Evolutionary conservation across 2,329 filamentous ascomycete species (phyloP).

Genomic region (Colletotrichum limetticola): DNA sequence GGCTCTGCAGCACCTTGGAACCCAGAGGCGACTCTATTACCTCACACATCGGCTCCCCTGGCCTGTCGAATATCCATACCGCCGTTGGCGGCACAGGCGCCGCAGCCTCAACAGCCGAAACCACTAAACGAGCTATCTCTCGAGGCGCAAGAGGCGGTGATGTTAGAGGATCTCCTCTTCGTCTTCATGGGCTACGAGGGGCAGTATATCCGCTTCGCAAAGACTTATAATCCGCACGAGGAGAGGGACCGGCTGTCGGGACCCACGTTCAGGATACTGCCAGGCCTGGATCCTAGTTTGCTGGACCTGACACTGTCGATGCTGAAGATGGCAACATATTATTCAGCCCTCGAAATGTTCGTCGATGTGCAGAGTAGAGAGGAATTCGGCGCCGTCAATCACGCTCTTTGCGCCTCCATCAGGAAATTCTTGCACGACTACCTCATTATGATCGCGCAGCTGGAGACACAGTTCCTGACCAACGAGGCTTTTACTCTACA

Average conservation of each 20-base stretch:
- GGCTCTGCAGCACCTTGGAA: slow-evolving; percentile 70
- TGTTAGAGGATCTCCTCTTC: slow-evolving; percentile 91
- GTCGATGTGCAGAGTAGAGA: slow-evolving; percentile 94
- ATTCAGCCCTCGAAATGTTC: slow-evolving; percentile 90
- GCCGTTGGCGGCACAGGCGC: slow-evolving; percentile 79
- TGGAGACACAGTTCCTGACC: slow-evolving; percentile 92
- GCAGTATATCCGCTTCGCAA: slow-evolving; percentile 91
- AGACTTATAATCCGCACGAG: slow-evolving; percentile 82
- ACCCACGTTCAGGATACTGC: slow-evolving; percentile 80
- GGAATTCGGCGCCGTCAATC: slow-evolving; percentile 94
- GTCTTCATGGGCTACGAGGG: slow-evolving; percentile 99
- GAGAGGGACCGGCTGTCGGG: slow-evolving; percentile 90
- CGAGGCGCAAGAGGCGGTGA: slow-evolving; percentile 84
- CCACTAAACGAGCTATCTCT: slow-evolving; percentile 77
- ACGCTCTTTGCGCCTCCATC: slow-evolving; percentile 95
- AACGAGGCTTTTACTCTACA: slow-evolving; percentile 92
- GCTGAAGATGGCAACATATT: slow-evolving; percentile 94
- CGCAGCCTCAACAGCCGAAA: slow-evolving; percentile 73
- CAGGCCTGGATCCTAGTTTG: slow-evolving; percentile 90
- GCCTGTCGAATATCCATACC: slow-evolving; percentile 72
- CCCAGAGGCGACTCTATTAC: slow-evolving; percentile 79
- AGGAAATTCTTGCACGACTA: slow-evolving; percentile 94
- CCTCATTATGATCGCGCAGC: slow-evolving; percentile 88
- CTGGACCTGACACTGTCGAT: slow-evolving; percentile 89
- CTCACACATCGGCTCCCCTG: slow-evolving; percentile 76